Percentiles rank a stretch among this genome's conserved stretches.
Conservation (phyloP, 2,329 filamentous ascomycete genomes). For the Nannizziopsis barbatae region DNA sequence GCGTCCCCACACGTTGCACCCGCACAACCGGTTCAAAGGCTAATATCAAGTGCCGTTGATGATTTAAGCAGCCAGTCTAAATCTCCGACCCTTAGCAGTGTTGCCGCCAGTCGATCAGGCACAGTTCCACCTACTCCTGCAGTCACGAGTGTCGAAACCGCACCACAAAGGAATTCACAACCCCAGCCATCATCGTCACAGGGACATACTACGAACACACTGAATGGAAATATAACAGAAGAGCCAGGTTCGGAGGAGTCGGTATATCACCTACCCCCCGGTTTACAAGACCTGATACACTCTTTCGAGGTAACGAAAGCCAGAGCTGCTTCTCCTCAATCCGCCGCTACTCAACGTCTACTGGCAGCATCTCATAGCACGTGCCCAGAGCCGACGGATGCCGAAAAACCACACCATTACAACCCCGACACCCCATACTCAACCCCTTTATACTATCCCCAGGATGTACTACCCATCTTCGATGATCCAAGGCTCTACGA, state of each 20-base stretch:
- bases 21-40: conserved; percentile 36
- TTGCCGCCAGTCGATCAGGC: conserved; percentile 29
- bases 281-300: conserved; percentile 78
- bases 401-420: conserved; percentile 73
- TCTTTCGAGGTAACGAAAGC: conserved; percentile 78
- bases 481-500: conserved; percentile 80
- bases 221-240: conserved; percentile 44
- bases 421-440: conserved; percentile 70
- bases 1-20: conserved; percentile 44
- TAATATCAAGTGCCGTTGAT: conserved; percentile 33
- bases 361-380: conserved; percentile 62
- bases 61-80: conserved; percentile 36
- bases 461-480: conserved; percentile 82
- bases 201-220: conserved; percentile 5
- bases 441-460: conserved; percentile 74
- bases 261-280: conserved; percentile 83
- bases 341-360: conserved; percentile 60
- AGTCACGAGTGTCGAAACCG: conserved; percentile 36
- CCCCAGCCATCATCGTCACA: conserved; percentile 42
- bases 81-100: conserved; percentile 42
- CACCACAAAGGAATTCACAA: conserved; percentile 27
- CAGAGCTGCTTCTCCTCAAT: conserved; percentile 49
- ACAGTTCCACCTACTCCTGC: conserved; percentile 39
- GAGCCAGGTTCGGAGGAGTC: conserved; percentile 58
- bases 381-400: conserved; percentile 64